Conservation (phyloP, 2,329 filamentous ascomycete genomes). For the Esteya vermicola region DNA sequence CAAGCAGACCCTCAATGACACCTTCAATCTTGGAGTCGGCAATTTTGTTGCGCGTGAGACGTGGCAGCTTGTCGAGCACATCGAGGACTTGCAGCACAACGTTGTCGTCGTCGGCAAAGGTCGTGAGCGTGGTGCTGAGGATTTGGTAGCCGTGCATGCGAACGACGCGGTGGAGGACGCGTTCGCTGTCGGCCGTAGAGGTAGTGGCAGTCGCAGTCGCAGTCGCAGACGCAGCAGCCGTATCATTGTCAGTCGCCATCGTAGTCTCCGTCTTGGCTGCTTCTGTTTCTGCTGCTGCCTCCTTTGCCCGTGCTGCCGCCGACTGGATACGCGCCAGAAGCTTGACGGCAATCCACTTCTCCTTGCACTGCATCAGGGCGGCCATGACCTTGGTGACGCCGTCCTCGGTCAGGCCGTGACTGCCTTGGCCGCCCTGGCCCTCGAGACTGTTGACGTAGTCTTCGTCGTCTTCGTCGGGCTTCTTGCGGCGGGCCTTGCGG, state of each 20-base stretch:
- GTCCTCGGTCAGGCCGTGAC: slow-evolving; percentile 63
- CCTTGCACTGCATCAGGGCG: slow-evolving; percentile 90
- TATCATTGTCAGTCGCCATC: no score
- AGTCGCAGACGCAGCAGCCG: no score
- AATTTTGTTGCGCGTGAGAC: slow-evolving; percentile 92
- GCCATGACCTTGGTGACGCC: slow-evolving; percentile 93
- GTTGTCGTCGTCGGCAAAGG: slow-evolving; percentile 81
- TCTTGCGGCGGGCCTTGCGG: slow-evolving; percentile 79
- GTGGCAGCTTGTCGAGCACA: slow-evolving; percentile 76
- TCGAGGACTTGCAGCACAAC: slow-evolving; percentile 80
- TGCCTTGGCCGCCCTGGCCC: no score
- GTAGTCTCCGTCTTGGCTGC: no score
- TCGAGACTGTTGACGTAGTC: slow-evolving; percentile 88
- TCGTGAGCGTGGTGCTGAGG: slow-evolving; percentile 70
- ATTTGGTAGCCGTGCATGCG: slow-evolving; percentile 97
- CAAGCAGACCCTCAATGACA: slow-evolving; percentile 55
- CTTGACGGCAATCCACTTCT: slow-evolving; percentile 99
- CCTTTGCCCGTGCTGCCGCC: slow-evolving; percentile 31
- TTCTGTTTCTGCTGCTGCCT: no score
- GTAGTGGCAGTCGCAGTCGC: no score
- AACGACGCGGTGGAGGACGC: slow-evolving; percentile 75
- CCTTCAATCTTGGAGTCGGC: slow-evolving; percentile 89
- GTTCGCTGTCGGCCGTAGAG: slow-evolving; percentile 75
- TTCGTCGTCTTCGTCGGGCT: slow-evolving; percentile 78
- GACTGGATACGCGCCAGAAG: slow-evolving; percentile 77